phyloP scores from a whole-genome alignment of 2,329 filamentous ascomycete species.

The Aspergillus latus region DNA sequence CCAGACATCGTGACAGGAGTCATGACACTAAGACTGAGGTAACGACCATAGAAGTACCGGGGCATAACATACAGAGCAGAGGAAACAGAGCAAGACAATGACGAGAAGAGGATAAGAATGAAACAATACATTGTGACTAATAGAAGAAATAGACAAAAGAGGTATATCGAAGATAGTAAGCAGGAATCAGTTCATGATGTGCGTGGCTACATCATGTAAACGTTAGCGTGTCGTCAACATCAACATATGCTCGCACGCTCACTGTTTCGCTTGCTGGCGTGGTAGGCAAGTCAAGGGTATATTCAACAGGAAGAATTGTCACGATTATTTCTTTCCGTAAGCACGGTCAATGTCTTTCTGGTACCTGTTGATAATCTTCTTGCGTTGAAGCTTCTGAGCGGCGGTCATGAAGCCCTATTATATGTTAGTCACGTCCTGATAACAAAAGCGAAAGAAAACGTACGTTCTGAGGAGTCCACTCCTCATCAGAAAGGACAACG shows the following conservation, averaged over 20 bases:
- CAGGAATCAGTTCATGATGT: background rate
- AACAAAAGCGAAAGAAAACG: constrained; percentile 19
- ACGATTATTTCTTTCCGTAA: constrained; percentile 50
- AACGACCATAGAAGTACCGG: background rate
- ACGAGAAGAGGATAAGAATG: background rate
- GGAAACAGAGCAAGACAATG: background rate
- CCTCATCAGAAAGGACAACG: constrained; percentile 47
- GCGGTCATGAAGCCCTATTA: constrained; percentile 63
- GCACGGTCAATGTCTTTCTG: constrained; percentile 62
- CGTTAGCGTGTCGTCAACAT: background rate
- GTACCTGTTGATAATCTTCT: constrained; percentile 63
- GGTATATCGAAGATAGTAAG: constrained; percentile 6
- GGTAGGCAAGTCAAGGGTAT: background rate
- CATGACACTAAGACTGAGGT: background rate
- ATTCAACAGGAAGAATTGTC: background rate
- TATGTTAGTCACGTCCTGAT: constrained; percentile 25
- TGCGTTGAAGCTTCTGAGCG: constrained; percentile 71
- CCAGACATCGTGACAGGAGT: background rate
- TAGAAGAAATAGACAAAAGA: constrained; percentile 2
- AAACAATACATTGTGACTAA: constrained; percentile 8
- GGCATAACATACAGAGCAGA: background rate
- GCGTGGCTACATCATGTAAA: constrained; percentile 1
- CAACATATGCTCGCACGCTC: background rate
- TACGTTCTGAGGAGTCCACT: constrained; percentile 47
- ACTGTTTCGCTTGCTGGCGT: background rate